Evolutionary conservation across 2,329 filamentous ascomycete genomes (phyloP), one percentile per base, ranked within the genome.

Genomic region (Monilinia polystroma): DNA sequence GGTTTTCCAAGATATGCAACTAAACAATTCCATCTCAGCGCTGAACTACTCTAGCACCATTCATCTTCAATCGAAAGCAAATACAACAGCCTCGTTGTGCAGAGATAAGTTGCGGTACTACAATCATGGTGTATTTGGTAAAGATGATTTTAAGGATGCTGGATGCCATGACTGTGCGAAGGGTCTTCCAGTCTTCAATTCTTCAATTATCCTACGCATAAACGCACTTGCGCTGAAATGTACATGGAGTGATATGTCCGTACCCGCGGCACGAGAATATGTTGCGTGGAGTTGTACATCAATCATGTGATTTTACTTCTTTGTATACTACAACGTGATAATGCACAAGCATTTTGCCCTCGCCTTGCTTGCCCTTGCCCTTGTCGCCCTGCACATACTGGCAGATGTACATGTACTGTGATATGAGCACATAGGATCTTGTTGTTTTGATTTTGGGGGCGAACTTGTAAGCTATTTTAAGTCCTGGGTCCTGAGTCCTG

Each of bases 271-370:
- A 26, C n/a, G 58, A 60, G n/a, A 51, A 60, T 14, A 49, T 60
- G 58, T n/a, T 60, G 58, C 45, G 58, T 60, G 58, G 49, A 60
- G 58, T 60, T 26, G 26, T 38, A 60, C 58, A 60, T 51, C 45
- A n/a, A 60, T 60, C 58, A 60, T 60, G 58, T 60, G 58, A 60
- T 60, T 51, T 8, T 49, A 47, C 29, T n/a, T 47, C 16, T 32
- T 49, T 20, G 57, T 60, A 49, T 60, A 59, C 57, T 49, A 49
- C 57, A 51, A 60, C 57, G 32, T 49, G 35, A 41, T 35, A 23
- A 51, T n/a, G 58, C 49, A 41, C 58, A 59, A 43, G 57, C 32
- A 35, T 59, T 43, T 47, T 16, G 18, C 43, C 29, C 47, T 29
- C 8, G 16, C 43, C 43, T 20, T 45, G 43, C 38, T 20, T 49